A percentile compares a stretch with the other conserved stretches of the same genome.
These are phyloP conservation scores for Diaporthe citri DNA, from an alignment of 2,329 filamentous ascomycete species.

Conservation along the genomic window DNA sequence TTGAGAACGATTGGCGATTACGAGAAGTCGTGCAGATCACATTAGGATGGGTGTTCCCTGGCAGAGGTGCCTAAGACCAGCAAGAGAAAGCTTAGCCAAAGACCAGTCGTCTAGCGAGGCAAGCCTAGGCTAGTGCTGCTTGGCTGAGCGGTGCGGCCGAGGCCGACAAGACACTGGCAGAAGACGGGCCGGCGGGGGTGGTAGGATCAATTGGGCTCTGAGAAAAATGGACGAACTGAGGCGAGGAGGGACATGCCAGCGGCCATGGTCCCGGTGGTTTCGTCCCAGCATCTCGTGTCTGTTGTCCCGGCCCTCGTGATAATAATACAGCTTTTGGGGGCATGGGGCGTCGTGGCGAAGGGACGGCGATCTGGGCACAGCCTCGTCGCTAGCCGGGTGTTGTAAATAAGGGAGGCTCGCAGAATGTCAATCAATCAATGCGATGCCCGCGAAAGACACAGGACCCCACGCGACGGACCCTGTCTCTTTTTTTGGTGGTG, in stretches of 20 bases:
- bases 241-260: not conserved
- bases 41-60: not conserved
- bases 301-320: not conserved
- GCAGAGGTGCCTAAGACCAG: not conserved
- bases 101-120: not conserved
- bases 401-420: constrained; percentile 23
- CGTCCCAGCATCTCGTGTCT: constrained; percentile 2
- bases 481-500: constrained; percentile 22
- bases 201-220: not conserved
- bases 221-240: not conserved
- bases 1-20: constrained; percentile 25
- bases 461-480: constrained; percentile 3
- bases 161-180: constrained; percentile 15
- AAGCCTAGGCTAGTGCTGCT: not conserved
- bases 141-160: not conserved
- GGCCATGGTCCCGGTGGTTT: not conserved
- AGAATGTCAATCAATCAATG: constrained; percentile 20
- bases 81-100: not conserved
- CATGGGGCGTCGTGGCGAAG: constrained; percentile 25
- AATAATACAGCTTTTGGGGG: not conserved
- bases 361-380: constrained; percentile 24
- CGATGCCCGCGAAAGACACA: constrained; percentile 1
- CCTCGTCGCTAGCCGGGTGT: constrained; percentile 25
- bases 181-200: not conserved
- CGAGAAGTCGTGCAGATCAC: not conserved